phyloP scores from a whole-genome alignment of 495 filamentous ascomycete species.

The Pyronema omphalodes region DNA sequence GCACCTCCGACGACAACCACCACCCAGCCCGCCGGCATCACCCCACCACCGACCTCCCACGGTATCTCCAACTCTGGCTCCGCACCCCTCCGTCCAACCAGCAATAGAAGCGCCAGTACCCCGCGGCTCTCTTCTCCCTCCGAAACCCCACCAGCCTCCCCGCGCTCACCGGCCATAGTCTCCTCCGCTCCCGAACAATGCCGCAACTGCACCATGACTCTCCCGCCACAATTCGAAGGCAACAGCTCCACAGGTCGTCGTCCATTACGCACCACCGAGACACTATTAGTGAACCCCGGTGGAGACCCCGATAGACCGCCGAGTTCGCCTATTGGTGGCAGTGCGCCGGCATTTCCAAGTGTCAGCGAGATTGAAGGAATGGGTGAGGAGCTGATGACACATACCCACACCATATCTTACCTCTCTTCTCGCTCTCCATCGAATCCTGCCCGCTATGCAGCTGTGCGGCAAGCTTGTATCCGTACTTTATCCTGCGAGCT shows the following conservation, averaged over 20 bases:
- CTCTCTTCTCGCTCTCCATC: conserved; percentile 67
- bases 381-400: conserved; percentile 25
- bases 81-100: background rate
- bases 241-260: conserved; percentile 2
- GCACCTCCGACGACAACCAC: too few relatives aligned
- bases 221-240: conserved; percentile 34
- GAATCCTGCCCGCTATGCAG: conserved; percentile 57
- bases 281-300: background rate
- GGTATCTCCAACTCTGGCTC: background rate
- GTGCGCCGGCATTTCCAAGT: too few relatives aligned
- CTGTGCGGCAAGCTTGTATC: conserved; percentile 68
- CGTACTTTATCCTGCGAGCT: conserved; percentile 74
- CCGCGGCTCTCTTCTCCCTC: background rate
- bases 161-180: conserved; percentile 28
- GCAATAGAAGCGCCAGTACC: background rate
- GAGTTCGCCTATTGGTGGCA: too few relatives aligned
- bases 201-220: conserved; percentile 42
- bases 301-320: background rate
- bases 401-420: conserved; percentile 72
- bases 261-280: conserved; percentile 2
- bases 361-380: too few relatives aligned
- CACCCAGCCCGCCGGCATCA: too few relatives aligned
- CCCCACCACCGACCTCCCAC: too few relatives aligned
- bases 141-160: conserved; percentile 38
- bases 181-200: conserved; percentile 33